These are phyloP conservation scores for Phymatotrichopsis omnivora DNA, from an alignment of 2,329 filamentous ascomycete genomes.

Conservation along the genomic window DNA sequence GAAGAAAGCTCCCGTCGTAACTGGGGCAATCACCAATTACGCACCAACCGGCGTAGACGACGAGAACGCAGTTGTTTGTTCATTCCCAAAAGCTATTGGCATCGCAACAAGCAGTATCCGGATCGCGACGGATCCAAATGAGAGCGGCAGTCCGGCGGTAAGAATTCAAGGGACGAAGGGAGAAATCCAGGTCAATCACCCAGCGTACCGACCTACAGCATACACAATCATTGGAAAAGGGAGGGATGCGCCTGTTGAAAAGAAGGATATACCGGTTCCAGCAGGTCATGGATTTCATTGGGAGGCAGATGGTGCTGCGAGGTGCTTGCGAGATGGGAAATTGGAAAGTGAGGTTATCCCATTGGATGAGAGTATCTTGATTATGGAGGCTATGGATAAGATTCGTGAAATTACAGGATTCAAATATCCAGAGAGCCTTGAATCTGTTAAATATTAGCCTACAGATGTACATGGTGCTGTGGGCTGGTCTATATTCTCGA, in stretches of 20 bases:
- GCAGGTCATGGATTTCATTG: conserved; percentile 79
- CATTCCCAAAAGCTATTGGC: conserved; percentile 66
- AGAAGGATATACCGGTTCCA: conserved; percentile 39
- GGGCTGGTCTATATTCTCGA: background rate
- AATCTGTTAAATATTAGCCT: conserved; percentile 35
- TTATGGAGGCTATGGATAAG: conserved; percentile 75
- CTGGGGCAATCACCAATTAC: conserved; percentile 62
- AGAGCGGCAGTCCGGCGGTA: conserved; percentile 53
- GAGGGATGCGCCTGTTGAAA: conserved; percentile 41
- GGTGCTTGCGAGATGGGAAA: conserved; percentile 64
- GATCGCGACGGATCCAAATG: conserved; percentile 52
- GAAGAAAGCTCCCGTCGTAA: conserved; percentile 58
- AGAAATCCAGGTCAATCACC: conserved; percentile 69
- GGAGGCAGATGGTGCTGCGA: conserved; percentile 71
- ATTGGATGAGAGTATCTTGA: conserved; percentile 65
- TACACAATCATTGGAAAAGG: conserved; percentile 53
- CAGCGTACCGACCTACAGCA: conserved; percentile 57
- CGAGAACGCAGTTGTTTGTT: conserved; percentile 64
- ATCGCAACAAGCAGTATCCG: conserved; percentile 59
- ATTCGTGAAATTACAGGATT: conserved; percentile 53
- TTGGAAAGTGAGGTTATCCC: conserved; percentile 62
- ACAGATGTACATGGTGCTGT: background rate
- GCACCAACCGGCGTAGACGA: conserved; percentile 64
- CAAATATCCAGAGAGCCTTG: conserved; percentile 55
- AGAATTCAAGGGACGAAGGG: conserved; percentile 71